Evolutionary conservation across 495 filamentous ascomycete species (phyloP).

Genomic region (Amniculicola lignicola): DNA sequence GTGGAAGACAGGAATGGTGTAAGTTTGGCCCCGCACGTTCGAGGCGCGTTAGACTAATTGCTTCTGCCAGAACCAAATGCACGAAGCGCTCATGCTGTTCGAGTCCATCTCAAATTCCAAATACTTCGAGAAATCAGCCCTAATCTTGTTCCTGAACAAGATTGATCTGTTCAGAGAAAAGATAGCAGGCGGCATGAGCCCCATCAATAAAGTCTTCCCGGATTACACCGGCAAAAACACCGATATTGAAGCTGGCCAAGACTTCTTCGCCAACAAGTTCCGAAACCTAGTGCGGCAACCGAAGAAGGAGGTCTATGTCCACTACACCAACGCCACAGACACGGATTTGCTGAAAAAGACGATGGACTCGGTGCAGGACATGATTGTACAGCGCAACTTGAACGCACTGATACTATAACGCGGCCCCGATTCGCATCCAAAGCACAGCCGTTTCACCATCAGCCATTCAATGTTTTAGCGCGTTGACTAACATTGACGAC

Average conservation of each 20-base stretch:
- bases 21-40: slow-evolving; percentile 1
- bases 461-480: slow-evolving; percentile 13
- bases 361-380: slow-evolving; percentile 96
- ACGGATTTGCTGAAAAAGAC: slow-evolving; percentile 95
- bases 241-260: slow-evolving; percentile 42
- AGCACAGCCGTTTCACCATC: slow-evolving; percentile 17
- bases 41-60: slow-evolving; percentile 7
- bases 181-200: slow-evolving; percentile 77
- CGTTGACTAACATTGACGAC: slow-evolving; percentile 5
- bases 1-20: slow-evolving; percentile 69
- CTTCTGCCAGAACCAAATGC: slow-evolving; percentile 79
- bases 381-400: slow-evolving; percentile 98
- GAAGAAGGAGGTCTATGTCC: slow-evolving; percentile 99
- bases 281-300: slow-evolving; percentile 84
- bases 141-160: slow-evolving; percentile 99
- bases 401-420: slow-evolving; percentile 88
- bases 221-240: slow-evolving; percentile 75
- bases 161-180: slow-evolving; percentile 99
- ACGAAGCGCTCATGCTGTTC: slow-evolving; percentile 95
- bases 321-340: slow-evolving; percentile 98
- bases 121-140: slow-evolving; percentile 99
- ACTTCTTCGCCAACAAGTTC: slow-evolving; percentile 40
- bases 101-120: slow-evolving; percentile 99
- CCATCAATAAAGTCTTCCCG: slow-evolving; percentile 99
- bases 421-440: not conserved